These are phyloP conservation scores for Backusella mclennaniae DNA, from an alignment of 192 early-diverging fungal genomes.

Conservation along the genomic window DNA sequence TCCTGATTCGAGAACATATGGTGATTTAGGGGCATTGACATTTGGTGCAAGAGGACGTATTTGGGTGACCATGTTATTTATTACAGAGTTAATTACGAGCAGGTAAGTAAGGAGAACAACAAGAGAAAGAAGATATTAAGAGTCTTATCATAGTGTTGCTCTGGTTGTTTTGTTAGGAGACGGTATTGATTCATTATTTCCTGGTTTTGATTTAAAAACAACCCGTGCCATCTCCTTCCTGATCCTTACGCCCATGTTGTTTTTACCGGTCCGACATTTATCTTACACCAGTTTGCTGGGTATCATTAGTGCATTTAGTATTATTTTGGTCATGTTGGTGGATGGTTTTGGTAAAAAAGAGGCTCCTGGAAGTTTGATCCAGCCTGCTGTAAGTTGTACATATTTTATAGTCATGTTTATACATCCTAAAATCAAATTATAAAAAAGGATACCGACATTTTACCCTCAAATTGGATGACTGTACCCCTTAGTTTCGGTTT, in stretches of 20 bases:
- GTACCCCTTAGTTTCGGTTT: constrained; percentile 58
- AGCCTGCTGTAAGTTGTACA: constrained; percentile 42
- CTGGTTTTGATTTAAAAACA: constrained; percentile 8
- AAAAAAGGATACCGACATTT: constrained; percentile 46
- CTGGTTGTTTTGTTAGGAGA: constrained; percentile 41
- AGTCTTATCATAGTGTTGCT: constrained; percentile 30
- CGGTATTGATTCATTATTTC: constrained; percentile 38
- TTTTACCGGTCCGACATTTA: constrained; percentile 46
- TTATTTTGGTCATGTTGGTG: constrained; percentile 58
- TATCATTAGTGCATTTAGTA: constrained; percentile 49
- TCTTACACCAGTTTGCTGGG: constrained; percentile 62
- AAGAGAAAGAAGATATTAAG: background rate
- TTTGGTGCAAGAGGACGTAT: constrained; percentile 36
- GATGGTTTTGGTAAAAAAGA: constrained; percentile 53
- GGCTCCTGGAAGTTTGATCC: constrained; percentile 56
- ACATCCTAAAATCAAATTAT: background rate
- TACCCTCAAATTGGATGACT: constrained; percentile 42
- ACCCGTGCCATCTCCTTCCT: constrained; percentile 48
- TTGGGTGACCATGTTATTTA: constrained; percentile 32
- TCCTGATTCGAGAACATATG: constrained; percentile 41
- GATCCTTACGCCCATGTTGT: constrained; percentile 53
- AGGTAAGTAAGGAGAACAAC: constrained; percentile 20
- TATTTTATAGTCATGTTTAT: background rate
- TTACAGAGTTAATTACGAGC: constrained; percentile 38
- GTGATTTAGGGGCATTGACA: constrained; percentile 40